These are phyloP conservation scores for Aspergillus sp. DNA, from an alignment of 2,329 filamentous ascomycete genomes.

Conservation along the genomic window DNA sequence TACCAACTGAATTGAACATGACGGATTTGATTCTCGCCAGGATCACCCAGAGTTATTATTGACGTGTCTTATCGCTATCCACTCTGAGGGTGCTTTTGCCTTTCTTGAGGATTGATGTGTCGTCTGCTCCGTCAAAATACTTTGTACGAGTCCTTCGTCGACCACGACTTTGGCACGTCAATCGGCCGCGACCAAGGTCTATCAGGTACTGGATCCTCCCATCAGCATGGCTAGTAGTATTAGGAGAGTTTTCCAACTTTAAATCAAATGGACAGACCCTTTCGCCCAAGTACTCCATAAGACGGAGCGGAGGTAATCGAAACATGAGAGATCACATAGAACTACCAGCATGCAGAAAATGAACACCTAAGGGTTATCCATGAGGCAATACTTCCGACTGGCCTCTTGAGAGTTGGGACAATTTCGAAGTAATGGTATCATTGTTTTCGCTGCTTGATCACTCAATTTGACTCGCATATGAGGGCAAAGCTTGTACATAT, in stretches of 20 bases:
- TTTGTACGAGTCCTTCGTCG: neutral
- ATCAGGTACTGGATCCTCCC: neutral
- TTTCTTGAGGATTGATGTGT: neutral
- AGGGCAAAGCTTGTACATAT: neutral
- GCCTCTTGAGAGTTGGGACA: too few species aligned
- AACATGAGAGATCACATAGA: neutral
- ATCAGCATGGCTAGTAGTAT: neutral
- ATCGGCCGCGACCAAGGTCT: neutral
- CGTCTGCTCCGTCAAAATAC: neutral
- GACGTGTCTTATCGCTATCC: conserved; percentile 1
- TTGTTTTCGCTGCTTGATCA: neutral
- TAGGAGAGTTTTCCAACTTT: neutral
- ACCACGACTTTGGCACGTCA: neutral
- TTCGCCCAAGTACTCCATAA: neutral
- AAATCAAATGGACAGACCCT: neutral
- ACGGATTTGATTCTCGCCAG: neutral
- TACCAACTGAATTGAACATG: neutral
- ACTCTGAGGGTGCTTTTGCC: neutral
- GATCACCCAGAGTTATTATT: neutral
- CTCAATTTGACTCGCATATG: neutral
- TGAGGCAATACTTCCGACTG: too few species aligned
- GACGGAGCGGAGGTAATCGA: neutral
- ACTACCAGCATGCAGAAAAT: neutral
- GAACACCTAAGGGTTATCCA: neutral
- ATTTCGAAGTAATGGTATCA: neutral